Base-by-base conservation (phyloP, 2,329 filamentous ascomycete species). In the Pyricularia sp. region DNA sequence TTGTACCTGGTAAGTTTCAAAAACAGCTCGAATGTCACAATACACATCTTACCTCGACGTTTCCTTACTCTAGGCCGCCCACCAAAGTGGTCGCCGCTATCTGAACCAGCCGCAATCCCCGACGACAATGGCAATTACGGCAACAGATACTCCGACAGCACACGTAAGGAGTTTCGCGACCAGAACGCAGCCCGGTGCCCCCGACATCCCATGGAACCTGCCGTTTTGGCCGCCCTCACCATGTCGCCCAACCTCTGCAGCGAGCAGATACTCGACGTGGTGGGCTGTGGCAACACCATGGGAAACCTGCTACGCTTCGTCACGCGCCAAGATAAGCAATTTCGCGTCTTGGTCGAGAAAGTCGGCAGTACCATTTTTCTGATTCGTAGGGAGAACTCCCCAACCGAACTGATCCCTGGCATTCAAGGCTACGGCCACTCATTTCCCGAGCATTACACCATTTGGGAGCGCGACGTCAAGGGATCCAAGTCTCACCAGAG, bases 381-480 rank as follows among this genome's bases (percentile, higher is more conserved):
- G 66, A 76, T 88, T 12, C 85, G 89, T 0, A 81, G 85, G 26
- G 88, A 90, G 72, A 87, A 86, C 63, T 83, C 84, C 0, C 87
- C 88, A 0, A 83, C 76, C 0, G 86, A 90, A 71, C 74, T 81
- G 0, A 87, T 92, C 6, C 72, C 78, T 0, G 80, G 80, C n/a
- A 77, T 92, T 0, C 72, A 72, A 17, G 90, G 90, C 0, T 91
- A 82, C 72, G 89, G 89, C 0, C 88, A 92, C 72, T 83, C 86
- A 0, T 92, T 92, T 71, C 88, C 87, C 0, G 87, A 91, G 65
- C 81, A 81, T 0, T 88, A 91, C 73, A 92, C 90, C 0, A 86
- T 81, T 0, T 92, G 89, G 89, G 83, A 85, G 10, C 12, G 72
- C 0, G 81, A 81, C 0, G 83, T 87, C 0, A 81, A 80, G 64